A percentile compares a stretch with the other conserved stretches of the same genome.
phyloP scores from a whole-genome alignment of 805 yeast genomes.

The Suhomyces pyralidae region DNA sequence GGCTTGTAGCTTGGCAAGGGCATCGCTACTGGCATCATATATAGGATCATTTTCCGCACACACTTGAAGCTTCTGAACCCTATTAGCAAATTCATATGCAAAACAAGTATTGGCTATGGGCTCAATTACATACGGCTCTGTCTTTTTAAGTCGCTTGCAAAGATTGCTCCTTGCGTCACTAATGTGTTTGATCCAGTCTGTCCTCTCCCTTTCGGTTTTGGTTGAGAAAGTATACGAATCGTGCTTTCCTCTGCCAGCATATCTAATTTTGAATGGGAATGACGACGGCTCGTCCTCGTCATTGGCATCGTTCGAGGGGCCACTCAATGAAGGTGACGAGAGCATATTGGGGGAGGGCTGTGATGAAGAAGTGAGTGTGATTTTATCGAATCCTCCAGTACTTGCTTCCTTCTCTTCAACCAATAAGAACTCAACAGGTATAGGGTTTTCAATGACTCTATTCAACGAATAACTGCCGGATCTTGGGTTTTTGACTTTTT shows the following conservation, averaged over 20 bases:
- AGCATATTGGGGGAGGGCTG: conserved; percentile 10
- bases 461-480: conserved; percentile 11
- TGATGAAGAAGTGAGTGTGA: conserved; percentile 15
- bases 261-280: conserved; percentile 52
- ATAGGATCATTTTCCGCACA: conserved; percentile 53
- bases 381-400: conserved; percentile 4
- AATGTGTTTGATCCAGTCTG: conserved; percentile 55
- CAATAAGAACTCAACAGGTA: conserved; percentile 57
- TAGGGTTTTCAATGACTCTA: conserved; percentile 52
- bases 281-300: conserved; percentile 28
- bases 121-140: conserved; percentile 54
- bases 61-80: conserved; percentile 50
- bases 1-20: conserved; percentile 16
- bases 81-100: conserved; percentile 57
- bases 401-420: conserved; percentile 42
- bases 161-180: conserved; percentile 44
- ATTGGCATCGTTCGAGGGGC: conserved; percentile 6
- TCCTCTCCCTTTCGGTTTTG: conserved; percentile 47
- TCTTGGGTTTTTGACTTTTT: conserved; percentile 44
- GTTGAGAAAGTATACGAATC: conserved; percentile 52
- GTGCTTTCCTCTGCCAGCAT: conserved; percentile 53
- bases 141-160: conserved; percentile 25
- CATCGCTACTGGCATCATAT: conserved; percentile 27
- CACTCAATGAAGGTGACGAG: conserved; percentile 1
- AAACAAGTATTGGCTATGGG: conserved; percentile 58